Conservation (phyloP, 1,284 basidiomycete species). For the Leccinum pallidistipes region DNA sequence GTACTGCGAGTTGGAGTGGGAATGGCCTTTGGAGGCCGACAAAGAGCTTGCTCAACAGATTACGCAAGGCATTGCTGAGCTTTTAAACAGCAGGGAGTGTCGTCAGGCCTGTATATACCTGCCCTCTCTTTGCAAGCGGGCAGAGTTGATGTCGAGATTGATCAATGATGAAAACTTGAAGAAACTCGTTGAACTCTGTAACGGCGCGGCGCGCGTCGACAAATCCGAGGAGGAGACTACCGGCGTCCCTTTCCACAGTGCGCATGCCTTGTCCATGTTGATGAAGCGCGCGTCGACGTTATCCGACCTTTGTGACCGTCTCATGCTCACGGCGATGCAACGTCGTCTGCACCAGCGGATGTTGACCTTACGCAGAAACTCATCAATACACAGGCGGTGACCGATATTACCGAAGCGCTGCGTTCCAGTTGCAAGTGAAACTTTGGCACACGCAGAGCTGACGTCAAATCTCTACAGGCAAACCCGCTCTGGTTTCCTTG, state of each 20-base stretch:
- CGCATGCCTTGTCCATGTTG: slow-evolving; percentile 30
- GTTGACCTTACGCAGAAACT: slow-evolving; percentile 11
- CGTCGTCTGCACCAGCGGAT: slow-evolving; percentile 16
- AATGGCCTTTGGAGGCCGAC: slow-evolving; percentile 13
- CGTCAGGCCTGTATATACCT: slow-evolving; percentile 31
- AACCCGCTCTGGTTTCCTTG: slow-evolving; percentile 23
- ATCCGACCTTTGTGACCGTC: background rate
- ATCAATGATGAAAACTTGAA: slow-evolving; percentile 24
- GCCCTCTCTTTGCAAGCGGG: slow-evolving; percentile 31
- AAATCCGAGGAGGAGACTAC: slow-evolving; percentile 21
- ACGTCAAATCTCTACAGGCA: slow-evolving; percentile 14
- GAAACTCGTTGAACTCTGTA: slow-evolving; percentile 21
- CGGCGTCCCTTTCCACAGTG: slow-evolving; percentile 27
- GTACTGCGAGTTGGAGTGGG: slow-evolving; percentile 30
- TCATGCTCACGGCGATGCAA: background rate
- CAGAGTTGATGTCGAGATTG: slow-evolving; percentile 15
- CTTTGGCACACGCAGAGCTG: background rate
- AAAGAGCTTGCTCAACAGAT: slow-evolving; percentile 12
- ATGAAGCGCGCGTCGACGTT: slow-evolving; percentile 19
- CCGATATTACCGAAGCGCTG: slow-evolving; percentile 21
- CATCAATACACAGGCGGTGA: slow-evolving; percentile 17
- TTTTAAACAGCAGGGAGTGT: slow-evolving; percentile 12
- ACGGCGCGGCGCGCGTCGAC: slow-evolving; percentile 6
- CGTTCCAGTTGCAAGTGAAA: slow-evolving; percentile 20
- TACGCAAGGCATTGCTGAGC: slow-evolving; percentile 14